Evolutionary conservation across 148 eudicot species (phyloP).

Genomic region (Amaranthus hypochondriacus): DNA sequence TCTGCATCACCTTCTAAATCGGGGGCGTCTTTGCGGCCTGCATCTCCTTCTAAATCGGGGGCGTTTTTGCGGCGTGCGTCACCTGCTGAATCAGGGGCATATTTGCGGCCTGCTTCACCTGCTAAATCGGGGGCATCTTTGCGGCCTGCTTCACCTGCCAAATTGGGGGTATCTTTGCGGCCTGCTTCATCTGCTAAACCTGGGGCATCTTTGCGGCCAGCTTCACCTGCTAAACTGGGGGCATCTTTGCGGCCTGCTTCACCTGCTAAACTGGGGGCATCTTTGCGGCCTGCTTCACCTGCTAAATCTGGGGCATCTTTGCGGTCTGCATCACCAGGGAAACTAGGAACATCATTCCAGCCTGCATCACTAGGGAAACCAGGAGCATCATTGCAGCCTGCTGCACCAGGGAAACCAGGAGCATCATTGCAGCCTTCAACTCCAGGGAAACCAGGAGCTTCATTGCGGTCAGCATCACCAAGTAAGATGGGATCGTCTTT

Average conservation of each 20-base stretch:
- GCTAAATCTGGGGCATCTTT: constrained; percentile 22
- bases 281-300: constrained; percentile 36
- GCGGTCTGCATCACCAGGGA: constrained; percentile 10
- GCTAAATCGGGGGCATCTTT: too few relatives aligned
- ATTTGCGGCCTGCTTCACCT: too few relatives aligned
- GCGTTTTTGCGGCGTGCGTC: constrained; percentile 25
- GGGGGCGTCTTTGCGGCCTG: too few relatives aligned
- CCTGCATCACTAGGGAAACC: constrained; percentile 35
- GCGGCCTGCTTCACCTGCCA: too few relatives aligned
- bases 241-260: constrained; percentile 36
- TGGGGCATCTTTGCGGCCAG: constrained; percentile 1
- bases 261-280: constrained; percentile 20
- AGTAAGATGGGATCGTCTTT: constrained; percentile 23
- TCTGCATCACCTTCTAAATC: too few relatives aligned
- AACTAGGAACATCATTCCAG: constrained; percentile 29
- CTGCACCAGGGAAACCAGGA: constrained; percentile 33
- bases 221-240: constrained; percentile 12
- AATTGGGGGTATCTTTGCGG: not conserved
- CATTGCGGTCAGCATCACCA: constrained; percentile 39
- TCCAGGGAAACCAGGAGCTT: constrained; percentile 6
- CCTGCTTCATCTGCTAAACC: constrained; percentile 32
- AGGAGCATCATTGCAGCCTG: constrained; percentile 20
- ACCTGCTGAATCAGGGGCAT: constrained; percentile 21
- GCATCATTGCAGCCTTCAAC: not conserved
- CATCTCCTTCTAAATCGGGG: too few relatives aligned